Conservation (phyloP, 2,329 filamentous ascomycete genomes). For the Ophiostoma perfectum region DNA sequence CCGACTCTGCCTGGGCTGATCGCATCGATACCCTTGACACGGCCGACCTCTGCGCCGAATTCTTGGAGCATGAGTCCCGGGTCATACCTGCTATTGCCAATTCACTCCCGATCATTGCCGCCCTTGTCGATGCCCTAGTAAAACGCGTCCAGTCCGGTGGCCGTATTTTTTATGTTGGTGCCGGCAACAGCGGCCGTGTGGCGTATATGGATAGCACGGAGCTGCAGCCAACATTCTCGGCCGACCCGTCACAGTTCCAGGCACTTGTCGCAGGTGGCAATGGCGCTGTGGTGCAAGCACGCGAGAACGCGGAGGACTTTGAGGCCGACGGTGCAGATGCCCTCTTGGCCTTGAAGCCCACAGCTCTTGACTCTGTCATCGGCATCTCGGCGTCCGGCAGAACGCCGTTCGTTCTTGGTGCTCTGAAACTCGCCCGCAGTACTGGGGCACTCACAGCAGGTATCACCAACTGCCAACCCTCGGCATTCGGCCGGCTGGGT, state of each 20-base stretch:
- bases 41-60: constrained; percentile 20
- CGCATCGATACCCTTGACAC: constrained; percentile 20
- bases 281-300: constrained; percentile 36
- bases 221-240: constrained; percentile 39
- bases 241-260: constrained; percentile 36
- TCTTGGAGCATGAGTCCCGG: constrained; percentile 35
- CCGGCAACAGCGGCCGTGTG: constrained; percentile 41
- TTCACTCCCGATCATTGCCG: constrained; percentile 33
- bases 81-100: constrained; percentile 32
- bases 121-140: constrained; percentile 33
- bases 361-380: constrained; percentile 35
- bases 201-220: constrained; percentile 37
- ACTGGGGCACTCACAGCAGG: constrained; percentile 37
- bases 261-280: constrained; percentile 40
- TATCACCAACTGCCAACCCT: constrained; percentile 36
- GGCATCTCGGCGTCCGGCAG: constrained; percentile 41
- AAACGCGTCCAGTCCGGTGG: constrained; percentile 33
- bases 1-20: constrained; percentile 16
- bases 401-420: constrained; percentile 40
- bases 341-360: constrained; percentile 11
- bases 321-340: constrained; percentile 16
- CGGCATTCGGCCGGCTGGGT: constrained; percentile 27
- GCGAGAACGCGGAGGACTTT: constrained; percentile 32
- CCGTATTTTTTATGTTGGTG: constrained; percentile 37
- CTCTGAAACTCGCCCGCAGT: constrained; percentile 34